Conservation (phyloP, 768 basidiomycete species). For the Pseudohyphozyma bogoriensis region DNA sequence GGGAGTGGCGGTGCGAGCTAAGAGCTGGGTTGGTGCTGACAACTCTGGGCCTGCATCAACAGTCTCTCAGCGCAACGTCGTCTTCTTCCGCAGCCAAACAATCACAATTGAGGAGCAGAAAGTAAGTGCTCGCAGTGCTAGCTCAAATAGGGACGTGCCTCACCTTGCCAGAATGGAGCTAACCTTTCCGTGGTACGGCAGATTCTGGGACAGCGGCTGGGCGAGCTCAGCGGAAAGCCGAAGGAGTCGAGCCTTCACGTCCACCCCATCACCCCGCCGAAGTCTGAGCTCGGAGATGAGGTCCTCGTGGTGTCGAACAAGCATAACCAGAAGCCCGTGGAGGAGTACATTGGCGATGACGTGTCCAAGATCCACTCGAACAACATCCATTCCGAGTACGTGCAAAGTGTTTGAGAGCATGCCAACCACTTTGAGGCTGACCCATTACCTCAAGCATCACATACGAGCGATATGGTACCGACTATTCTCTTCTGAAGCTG, state of each 20-base stretch:
- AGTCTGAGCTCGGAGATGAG: too few species aligned
- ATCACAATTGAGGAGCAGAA: neutral
- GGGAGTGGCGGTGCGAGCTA: too few species aligned
- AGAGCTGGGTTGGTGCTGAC: too few species aligned
- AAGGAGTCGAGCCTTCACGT: neutral
- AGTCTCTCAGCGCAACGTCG: neutral
- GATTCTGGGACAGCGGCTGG: neutral
- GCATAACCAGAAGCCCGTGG: neutral
- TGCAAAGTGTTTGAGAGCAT: neutral
- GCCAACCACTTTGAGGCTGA: neutral
- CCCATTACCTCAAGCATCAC: constrained; percentile 43
- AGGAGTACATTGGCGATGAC: constrained; percentile 44
- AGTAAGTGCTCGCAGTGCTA: neutral
- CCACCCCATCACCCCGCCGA: too few species aligned
- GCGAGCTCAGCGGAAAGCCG: neutral
- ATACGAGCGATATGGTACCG: constrained; percentile 52
- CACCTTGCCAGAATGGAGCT: neutral
- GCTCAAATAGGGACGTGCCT: neutral
- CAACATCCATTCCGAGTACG: neutral
- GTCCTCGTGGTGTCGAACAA: too few species aligned
- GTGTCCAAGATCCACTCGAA: constrained; percentile 48
- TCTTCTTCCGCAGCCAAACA: neutral
- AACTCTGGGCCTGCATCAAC: too few species aligned
- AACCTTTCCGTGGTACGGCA: neutral
- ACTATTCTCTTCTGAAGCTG: constrained; percentile 47